These are phyloP conservation scores for Aspergillus glaucus DNA, from an alignment of 2,329 filamentous ascomycete species.

Conservation along the genomic window DNA sequence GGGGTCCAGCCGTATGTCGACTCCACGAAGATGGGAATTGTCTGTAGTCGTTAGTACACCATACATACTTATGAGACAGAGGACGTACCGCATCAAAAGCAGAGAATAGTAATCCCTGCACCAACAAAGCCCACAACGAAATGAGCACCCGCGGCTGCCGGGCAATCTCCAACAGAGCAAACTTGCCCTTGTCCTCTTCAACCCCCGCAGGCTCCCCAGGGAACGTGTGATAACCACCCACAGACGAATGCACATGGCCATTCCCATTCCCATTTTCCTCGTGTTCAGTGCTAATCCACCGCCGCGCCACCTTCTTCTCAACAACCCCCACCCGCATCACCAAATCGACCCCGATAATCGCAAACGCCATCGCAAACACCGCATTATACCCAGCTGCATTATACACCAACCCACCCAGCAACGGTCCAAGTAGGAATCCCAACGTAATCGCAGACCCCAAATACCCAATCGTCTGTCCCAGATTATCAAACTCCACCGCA, in stretches of 20 bases:
- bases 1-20: constrained; percentile 51
- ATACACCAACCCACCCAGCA: constrained; percentile 57
- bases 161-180: constrained; percentile 17
- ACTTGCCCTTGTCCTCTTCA: not conserved
- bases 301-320: constrained; percentile 54
- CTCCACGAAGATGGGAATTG: constrained; percentile 50
- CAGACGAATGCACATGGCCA: constrained; percentile 21
- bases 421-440: constrained; percentile 51
- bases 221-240: constrained; percentile 36
- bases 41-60: constrained; percentile 9
- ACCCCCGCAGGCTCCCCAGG: not conserved
- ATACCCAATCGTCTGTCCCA: constrained; percentile 57
- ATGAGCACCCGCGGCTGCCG: constrained; percentile 48
- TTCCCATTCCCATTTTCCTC: constrained; percentile 9
- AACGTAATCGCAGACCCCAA: constrained; percentile 52
- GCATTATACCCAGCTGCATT: constrained; percentile 52
- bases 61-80: constrained; percentile 5
- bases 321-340: constrained; percentile 54
- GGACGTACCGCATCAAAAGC: constrained; percentile 44
- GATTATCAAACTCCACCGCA: constrained; percentile 50
- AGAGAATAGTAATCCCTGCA: constrained; percentile 45
- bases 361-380: constrained; percentile 53
- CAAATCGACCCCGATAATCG: constrained; percentile 53
- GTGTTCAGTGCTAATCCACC: constrained; percentile 12
- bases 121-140: constrained; percentile 49